phyloP scores from a whole-genome alignment of 495 filamentous ascomycete species.

The Penicillium macrosclerotiorum region DNA sequence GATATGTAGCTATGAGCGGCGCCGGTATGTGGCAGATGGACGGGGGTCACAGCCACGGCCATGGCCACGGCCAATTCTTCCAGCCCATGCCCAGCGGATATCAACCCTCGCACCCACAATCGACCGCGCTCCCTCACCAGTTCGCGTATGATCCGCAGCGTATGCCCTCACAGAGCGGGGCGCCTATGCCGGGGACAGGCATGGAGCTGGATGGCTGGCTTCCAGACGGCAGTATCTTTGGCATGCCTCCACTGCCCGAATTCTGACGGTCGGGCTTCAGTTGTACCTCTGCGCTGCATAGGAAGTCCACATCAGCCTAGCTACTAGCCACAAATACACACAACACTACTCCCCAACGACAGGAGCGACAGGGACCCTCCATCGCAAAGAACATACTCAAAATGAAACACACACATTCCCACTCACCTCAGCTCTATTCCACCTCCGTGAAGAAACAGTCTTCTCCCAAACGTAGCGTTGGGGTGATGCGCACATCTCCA shows the following conservation, averaged over 20 bases:
- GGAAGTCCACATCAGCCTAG: too few species aligned
- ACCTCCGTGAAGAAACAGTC: too few species aligned
- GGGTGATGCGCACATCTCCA: too few species aligned
- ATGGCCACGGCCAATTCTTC: slow-evolving; percentile 16
- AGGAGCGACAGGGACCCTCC: too few species aligned
- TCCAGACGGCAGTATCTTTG: slow-evolving; percentile 35
- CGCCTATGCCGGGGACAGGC: slow-evolving; percentile 16
- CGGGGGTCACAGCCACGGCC: slow-evolving; percentile 17
- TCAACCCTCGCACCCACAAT: slow-evolving; percentile 14
- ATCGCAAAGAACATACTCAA: too few species aligned
- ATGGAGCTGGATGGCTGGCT: slow-evolving; percentile 42
- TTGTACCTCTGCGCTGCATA: not conserved
- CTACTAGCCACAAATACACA: too few species aligned
- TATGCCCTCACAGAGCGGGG: slow-evolving; percentile 14
- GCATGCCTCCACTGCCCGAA: slow-evolving; percentile 34
- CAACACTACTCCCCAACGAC: too few species aligned
- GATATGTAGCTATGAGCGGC: slow-evolving; percentile 22
- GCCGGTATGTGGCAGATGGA: slow-evolving; percentile 27
- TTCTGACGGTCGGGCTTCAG: slow-evolving; percentile 27
- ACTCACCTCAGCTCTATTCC: too few species aligned
- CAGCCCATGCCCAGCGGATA: slow-evolving; percentile 15
- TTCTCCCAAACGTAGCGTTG: too few species aligned
- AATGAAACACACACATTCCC: too few species aligned
- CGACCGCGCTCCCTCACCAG: slow-evolving; percentile 17
- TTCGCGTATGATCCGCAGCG: slow-evolving; percentile 30